phyloP scores from a whole-genome alignment of 176 grass and related monocot species.

The Triticum urartu region DNA sequence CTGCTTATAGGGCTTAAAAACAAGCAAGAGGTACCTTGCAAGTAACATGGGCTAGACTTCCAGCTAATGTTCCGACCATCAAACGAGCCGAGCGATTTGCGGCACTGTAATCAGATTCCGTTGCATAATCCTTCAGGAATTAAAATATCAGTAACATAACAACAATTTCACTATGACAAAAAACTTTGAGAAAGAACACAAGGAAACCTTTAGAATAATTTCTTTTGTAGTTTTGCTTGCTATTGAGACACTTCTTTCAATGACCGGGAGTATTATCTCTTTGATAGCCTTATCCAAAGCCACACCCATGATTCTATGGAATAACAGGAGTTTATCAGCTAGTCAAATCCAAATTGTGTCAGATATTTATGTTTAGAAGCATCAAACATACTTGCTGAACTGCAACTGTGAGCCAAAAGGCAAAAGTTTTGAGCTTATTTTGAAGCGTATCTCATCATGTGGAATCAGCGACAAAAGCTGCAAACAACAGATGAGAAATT shows the following conservation, averaged over 20 bases:
- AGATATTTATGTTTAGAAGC: neutral
- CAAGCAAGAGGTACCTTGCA: constrained; percentile 63
- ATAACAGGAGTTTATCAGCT: constrained; percentile 22
- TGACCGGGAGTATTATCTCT: constrained; percentile 77
- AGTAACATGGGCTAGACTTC: constrained; percentile 93
- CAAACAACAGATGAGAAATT: constrained; percentile 5
- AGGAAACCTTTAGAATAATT: constrained; percentile 77
- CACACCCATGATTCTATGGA: constrained; percentile 62
- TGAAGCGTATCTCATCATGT: constrained; percentile 59
- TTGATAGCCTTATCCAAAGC: constrained; percentile 77
- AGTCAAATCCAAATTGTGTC: constrained; percentile 12
- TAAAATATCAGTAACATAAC: constrained; percentile 9
- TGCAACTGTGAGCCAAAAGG: constrained; percentile 67
- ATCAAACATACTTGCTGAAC: constrained; percentile 53
- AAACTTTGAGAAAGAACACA: neutral
- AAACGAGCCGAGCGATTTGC: constrained; percentile 69
- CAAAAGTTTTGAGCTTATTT: constrained; percentile 75
- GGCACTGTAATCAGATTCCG: constrained; percentile 66
- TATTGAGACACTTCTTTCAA: constrained; percentile 85
- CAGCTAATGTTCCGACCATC: constrained; percentile 82
- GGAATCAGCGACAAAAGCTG: constrained; percentile 79
- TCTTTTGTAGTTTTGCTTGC: constrained; percentile 83
- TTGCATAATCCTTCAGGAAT: constrained; percentile 64
- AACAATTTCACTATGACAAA: constrained; percentile 1
- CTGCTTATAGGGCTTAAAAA: neutral